Conservation (phyloP, 192 early-diverging fungal species). For the Coemansia sp. region DNA sequence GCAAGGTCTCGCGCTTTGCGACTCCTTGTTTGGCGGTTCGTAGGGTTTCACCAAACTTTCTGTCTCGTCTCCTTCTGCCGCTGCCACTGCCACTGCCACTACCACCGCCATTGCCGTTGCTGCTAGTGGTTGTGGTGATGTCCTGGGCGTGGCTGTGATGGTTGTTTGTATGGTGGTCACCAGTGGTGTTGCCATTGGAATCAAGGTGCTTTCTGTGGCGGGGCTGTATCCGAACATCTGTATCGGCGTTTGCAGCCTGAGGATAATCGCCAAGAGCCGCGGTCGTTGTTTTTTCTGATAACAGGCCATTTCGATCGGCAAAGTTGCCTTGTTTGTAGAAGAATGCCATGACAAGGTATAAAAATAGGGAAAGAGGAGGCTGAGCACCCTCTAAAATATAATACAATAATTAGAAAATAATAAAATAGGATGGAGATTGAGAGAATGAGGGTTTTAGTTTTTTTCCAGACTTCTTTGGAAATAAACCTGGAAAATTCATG, state of each 20-base stretch:
- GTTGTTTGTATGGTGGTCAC: neutral
- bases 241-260: neutral
- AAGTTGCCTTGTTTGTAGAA: slow-evolving; percentile 44
- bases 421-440: too few species aligned
- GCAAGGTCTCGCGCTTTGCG: slow-evolving; percentile 18
- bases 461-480: too few species aligned
- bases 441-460: too few species aligned
- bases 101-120: neutral
- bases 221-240: neutral
- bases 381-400: too few species aligned
- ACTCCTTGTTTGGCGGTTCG: slow-evolving; percentile 14
- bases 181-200: neutral
- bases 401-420: too few species aligned
- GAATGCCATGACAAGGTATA: slow-evolving; percentile 41
- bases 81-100: neutral
- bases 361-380: neutral
- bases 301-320: slow-evolving; percentile 18
- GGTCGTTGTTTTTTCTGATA: neutral
- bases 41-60: slow-evolving; percentile 25
- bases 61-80: slow-evolving; percentile 14
- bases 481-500: too few species aligned
- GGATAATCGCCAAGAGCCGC: neutral
- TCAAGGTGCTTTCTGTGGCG: neutral
- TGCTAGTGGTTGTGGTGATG: slow-evolving; percentile 3
- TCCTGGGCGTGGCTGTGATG: neutral